These are phyloP conservation scores for Parathielavia appendiculata DNA, from an alignment of 495 filamentous ascomycete species.

Conservation along the genomic window DNA sequence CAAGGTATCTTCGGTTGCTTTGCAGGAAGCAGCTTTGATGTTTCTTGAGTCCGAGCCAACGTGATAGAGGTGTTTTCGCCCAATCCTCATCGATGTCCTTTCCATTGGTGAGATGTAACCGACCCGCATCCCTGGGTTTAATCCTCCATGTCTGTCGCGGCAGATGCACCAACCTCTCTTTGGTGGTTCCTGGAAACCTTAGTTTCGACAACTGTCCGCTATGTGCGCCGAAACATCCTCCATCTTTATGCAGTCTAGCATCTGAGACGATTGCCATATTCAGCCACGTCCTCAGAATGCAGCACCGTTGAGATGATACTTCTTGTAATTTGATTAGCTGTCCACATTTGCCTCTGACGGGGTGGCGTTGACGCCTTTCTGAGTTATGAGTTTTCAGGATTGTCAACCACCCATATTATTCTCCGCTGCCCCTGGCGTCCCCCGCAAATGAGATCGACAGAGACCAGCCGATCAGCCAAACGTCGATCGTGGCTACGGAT, in stretches of 20 bases:
- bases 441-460: conserved; percentile 14
- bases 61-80: neutral
- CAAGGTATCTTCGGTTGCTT: no score
- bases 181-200: neutral
- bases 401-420: neutral
- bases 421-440: conserved; percentile 10
- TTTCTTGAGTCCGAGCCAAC: no score
- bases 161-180: neutral
- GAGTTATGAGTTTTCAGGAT: no score
- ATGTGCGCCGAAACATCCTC: neutral
- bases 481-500: conserved; percentile 1
- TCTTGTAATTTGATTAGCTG: neutral
- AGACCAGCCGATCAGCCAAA: conserved; percentile 11
- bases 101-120: neutral
- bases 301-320: neutral
- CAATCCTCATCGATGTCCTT: neutral
- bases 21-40: no score
- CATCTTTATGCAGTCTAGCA: neutral
- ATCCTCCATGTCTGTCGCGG: neutral
- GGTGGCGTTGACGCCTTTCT: neutral
- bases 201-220: neutral
- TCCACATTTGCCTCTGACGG: neutral
- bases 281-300: neutral
- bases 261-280: conserved; percentile 3
- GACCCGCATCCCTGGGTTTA: neutral